Evolutionary conservation across 208 protist genomes (phyloP), one percentile per base, ranked within the genome.

Genomic region (Trypanosomatidae sp.): DNA sequence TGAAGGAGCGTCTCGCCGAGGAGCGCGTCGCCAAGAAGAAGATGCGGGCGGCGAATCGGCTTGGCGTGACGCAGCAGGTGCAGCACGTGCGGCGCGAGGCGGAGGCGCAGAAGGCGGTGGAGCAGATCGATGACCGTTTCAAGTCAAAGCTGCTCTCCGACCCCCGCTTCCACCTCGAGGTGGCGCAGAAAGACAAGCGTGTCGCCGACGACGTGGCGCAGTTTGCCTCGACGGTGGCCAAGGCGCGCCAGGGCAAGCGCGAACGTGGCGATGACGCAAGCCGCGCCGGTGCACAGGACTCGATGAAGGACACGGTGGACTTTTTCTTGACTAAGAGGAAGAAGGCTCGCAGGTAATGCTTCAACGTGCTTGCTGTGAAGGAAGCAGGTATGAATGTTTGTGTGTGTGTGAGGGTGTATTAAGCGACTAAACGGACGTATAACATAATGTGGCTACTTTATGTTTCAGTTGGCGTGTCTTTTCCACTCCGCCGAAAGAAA

Each of bases 111-210:
- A 36, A 65, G 36, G 91, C 84, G 6, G 66, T 82, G 2, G 73
- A 81, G n/a, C 60, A 78, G 19, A 90, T 97, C 74, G 92, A 97
- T 64, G 58, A 78, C 6, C 92, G 92, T 64, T 97, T 97, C 84
- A 82, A 90, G 73, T 83, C 73, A 10, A 90, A 91, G 76, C 83
- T 97, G n/a, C 85, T 97, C 25, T 81, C 74, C 15, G 93, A 97
- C 74, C 88, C 91, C 12, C 90, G 93, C 47, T 97, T 92, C 66
- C 90, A 97, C 73, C 72, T 97, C 17, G 93, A 97, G 30, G 85
- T 94, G 22, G 74, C 82, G 30, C 87, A 89, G 53, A 83, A 84
- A 49, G 91, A 95, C 75, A 88, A 88, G 66, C 82, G 84, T 43
- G 72, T 90, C 22, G 74, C 80, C 19, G 71, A 82, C n/a, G 89